Conservation (phyloP, 441 rosid genomes). For the Adansonia grandidieri region DNA sequence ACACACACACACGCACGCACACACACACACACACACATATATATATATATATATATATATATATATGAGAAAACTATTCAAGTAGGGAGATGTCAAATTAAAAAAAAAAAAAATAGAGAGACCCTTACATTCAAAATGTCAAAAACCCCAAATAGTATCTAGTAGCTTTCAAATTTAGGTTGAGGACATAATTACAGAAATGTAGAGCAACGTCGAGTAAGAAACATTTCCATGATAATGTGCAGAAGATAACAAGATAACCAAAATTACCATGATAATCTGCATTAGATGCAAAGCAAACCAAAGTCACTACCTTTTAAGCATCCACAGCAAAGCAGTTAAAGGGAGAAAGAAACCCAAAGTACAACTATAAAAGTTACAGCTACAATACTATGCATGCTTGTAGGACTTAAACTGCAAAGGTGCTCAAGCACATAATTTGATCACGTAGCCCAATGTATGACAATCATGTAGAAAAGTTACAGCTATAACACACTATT, state of each 20-base stretch:
- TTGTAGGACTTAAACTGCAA: conserved; percentile 13
- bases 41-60: neutral
- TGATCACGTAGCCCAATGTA: neutral
- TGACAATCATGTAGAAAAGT: neutral
- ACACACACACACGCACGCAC: too few species aligned
- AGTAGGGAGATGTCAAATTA: neutral
- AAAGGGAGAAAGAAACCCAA: conserved; percentile 13
- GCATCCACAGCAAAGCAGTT: neutral
- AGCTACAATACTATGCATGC: neutral
- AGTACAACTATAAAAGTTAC: neutral
- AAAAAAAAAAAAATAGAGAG: neutral
- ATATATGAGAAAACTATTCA: neutral
- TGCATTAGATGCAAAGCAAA: neutral
- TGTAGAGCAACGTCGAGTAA: neutral
- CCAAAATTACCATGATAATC: conserved; percentile 10
- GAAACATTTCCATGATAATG: neutral
- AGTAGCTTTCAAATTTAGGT: neutral
- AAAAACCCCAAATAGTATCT: neutral
- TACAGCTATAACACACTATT: neutral
- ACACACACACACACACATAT: too few species aligned
- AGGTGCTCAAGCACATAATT: conserved; percentile 1
- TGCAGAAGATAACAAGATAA: neutral
- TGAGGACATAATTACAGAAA: neutral
- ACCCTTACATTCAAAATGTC: neutral
- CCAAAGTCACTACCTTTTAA: conserved; percentile 11